These are phyloP conservation scores for Cystobasidium ongulense DNA, from an alignment of 768 basidiomycete genomes.

Conservation along the genomic window DNA sequence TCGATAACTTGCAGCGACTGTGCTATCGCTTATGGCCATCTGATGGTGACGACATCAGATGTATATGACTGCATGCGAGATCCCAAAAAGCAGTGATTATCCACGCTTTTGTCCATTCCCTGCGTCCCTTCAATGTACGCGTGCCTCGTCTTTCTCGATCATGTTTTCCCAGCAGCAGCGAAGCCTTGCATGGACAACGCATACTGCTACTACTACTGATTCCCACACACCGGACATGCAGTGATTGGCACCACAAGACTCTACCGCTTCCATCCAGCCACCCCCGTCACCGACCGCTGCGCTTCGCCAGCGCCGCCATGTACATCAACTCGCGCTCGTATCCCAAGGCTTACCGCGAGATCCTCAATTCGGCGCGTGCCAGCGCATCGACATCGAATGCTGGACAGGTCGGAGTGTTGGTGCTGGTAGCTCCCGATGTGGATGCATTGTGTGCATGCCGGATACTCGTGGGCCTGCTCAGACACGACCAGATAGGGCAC, in stretches of 20 bases:
- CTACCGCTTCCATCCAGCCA: neutral
- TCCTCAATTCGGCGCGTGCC: conserved; percentile 5
- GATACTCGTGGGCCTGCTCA: conserved; percentile 80
- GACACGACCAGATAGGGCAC: conserved; percentile 87
- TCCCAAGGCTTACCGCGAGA: conserved; percentile 6
- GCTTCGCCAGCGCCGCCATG: neutral
- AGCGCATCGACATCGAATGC: conserved; percentile 10
- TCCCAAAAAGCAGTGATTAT: too few species aligned
- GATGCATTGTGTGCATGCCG: conserved; percentile 84
- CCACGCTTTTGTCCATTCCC: too few species aligned
- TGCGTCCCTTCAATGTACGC: neutral
- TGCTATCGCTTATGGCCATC: too few species aligned
- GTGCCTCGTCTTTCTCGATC: neutral
- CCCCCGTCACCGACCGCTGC: neutral
- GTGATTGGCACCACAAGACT: neutral
- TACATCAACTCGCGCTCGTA: conserved; percentile 15
- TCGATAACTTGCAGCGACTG: too few species aligned
- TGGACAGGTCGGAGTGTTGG: conserved; percentile 51
- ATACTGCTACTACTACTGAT: neutral
- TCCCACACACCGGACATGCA: neutral
- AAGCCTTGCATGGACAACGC: neutral
- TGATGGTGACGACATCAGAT: too few species aligned
- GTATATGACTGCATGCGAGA: too few species aligned
- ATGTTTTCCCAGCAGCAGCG: neutral
- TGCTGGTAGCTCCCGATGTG: conserved; percentile 80